phyloP scores from a whole-genome alignment of 2,329 filamentous ascomycete species.

The Kalmusia sp. region DNA sequence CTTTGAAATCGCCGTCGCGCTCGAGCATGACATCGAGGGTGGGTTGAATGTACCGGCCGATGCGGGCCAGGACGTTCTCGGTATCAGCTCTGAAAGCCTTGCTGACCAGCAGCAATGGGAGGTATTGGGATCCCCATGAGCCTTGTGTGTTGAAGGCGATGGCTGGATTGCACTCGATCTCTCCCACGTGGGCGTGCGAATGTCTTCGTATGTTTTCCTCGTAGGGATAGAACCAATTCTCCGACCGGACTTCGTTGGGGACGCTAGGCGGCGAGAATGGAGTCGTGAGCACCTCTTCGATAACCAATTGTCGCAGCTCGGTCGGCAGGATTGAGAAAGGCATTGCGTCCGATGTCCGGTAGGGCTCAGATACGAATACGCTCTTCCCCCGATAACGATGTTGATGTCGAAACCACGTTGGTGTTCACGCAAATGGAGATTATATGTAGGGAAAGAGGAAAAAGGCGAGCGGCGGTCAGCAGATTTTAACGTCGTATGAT shows the following conservation, averaged over 20 bases:
- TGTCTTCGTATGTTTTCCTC: slow-evolving; percentile 6
- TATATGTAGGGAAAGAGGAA: background rate
- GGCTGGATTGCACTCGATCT: slow-evolving; percentile 1
- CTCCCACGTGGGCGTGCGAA: background rate
- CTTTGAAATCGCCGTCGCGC: slow-evolving; percentile 3
- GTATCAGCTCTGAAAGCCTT: slow-evolving; percentile 3
- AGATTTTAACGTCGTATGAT: background rate
- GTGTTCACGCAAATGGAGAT: background rate
- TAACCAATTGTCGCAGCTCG: slow-evolving; percentile 7
- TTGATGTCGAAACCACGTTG: background rate
- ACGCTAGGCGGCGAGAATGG: slow-evolving; percentile 3
- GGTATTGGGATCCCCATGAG: slow-evolving; percentile 3
- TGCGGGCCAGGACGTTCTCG: background rate
- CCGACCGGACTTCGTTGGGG: slow-evolving; percentile 4
- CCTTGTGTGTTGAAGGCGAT: slow-evolving; percentile 4
- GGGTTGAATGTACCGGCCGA: background rate
- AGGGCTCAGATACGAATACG: background rate
- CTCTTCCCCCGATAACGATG: background rate
- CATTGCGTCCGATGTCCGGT: background rate
- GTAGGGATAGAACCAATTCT: slow-evolving; percentile 5
- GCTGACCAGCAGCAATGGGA: slow-evolving; percentile 5
- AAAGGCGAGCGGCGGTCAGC: background rate
- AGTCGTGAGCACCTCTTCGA: slow-evolving; percentile 7
- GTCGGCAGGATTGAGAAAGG: background rate
- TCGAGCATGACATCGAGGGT: slow-evolving; percentile 8